Conservation (phyloP, 495 filamentous ascomycete species). For the Penicilliopsis zonata region DNA sequence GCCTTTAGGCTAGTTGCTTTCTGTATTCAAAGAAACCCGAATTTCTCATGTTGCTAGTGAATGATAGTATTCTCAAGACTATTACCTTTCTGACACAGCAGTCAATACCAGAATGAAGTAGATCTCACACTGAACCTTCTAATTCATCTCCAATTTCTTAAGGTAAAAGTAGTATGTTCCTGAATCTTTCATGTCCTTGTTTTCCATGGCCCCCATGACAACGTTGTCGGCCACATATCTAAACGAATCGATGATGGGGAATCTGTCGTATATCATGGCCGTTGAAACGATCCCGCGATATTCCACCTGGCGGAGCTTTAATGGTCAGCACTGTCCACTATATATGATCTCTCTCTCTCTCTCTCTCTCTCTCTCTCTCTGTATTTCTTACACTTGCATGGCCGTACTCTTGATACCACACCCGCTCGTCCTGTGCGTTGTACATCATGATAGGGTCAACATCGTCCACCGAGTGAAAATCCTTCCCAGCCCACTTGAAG, state of each 20-base stretch:
- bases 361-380: not conserved
- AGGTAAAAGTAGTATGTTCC: slow-evolving; percentile 15
- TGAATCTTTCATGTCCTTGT: slow-evolving; percentile 3
- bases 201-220: slow-evolving; percentile 20
- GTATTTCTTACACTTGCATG: slow-evolving; percentile 3
- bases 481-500: slow-evolving; percentile 17
- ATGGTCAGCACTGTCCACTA: no score
- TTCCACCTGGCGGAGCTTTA: slow-evolving; percentile 17
- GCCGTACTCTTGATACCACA: slow-evolving; percentile 5
- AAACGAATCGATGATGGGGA: slow-evolving; percentile 20
- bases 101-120: no score
- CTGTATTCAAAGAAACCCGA: no score
- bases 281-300: slow-evolving; percentile 10
- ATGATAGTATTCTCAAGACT: no score
- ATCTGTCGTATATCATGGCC: slow-evolving; percentile 18
- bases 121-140: no score
- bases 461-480: slow-evolving; percentile 13
- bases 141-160: not conserved
- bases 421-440: slow-evolving; percentile 9
- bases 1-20: no score
- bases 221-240: slow-evolving; percentile 13
- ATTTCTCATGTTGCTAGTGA: no score
- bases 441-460: slow-evolving; percentile 16
- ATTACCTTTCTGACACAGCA: no score
- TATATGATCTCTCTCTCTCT: no score